These are phyloP conservation scores for Aspergillus intermedius DNA, from an alignment of 2,329 filamentous ascomycete species.

Conservation along the genomic window DNA sequence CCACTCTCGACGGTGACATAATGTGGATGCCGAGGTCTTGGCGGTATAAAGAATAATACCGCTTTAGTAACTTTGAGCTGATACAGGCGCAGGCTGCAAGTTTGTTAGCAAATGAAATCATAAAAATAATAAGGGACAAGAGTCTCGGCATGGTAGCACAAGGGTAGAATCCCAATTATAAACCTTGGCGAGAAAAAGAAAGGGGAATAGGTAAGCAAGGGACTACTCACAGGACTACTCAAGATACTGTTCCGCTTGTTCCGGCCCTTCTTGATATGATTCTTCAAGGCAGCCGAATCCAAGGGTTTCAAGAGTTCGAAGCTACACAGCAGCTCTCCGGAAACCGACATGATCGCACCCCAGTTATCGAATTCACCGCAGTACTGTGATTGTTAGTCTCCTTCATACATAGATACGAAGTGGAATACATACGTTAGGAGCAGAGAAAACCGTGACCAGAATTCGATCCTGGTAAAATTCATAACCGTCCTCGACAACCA, in stretches of 20 bases:
- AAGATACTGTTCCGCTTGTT: slow-evolving; percentile 93
- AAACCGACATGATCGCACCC: slow-evolving; percentile 98
- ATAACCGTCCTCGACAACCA: slow-evolving; percentile 98
- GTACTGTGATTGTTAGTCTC: slow-evolving; percentile 53
- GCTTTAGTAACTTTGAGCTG: slow-evolving; percentile 40
- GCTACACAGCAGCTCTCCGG: slow-evolving; percentile 84
- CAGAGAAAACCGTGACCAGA: slow-evolving; percentile 93
- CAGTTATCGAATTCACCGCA: slow-evolving; percentile 99
- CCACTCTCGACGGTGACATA: slow-evolving; percentile 14
- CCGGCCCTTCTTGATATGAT: slow-evolving; percentile 95
- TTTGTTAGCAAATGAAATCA: slow-evolving; percentile 14
- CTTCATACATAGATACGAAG: not conserved
- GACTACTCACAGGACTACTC: slow-evolving; percentile 78
- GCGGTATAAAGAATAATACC: slow-evolving; percentile 7
- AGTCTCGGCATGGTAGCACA: slow-evolving; percentile 18
- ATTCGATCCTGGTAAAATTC: slow-evolving; percentile 97
- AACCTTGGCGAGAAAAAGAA: slow-evolving; percentile 14
- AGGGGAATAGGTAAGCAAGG: slow-evolving; percentile 10
- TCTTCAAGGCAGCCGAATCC: slow-evolving; percentile 93
- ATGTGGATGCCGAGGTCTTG: slow-evolving; percentile 13
- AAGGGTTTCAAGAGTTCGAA: slow-evolving; percentile 95
- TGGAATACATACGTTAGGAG: slow-evolving; percentile 72
- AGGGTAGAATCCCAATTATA: slow-evolving; percentile 5
- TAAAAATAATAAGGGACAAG: slow-evolving; percentile 9
- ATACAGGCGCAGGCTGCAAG: slow-evolving; percentile 38